Evolutionary conservation across 129 eudicot species (phyloP).

Genomic region (Cynara cardunculus): DNA sequence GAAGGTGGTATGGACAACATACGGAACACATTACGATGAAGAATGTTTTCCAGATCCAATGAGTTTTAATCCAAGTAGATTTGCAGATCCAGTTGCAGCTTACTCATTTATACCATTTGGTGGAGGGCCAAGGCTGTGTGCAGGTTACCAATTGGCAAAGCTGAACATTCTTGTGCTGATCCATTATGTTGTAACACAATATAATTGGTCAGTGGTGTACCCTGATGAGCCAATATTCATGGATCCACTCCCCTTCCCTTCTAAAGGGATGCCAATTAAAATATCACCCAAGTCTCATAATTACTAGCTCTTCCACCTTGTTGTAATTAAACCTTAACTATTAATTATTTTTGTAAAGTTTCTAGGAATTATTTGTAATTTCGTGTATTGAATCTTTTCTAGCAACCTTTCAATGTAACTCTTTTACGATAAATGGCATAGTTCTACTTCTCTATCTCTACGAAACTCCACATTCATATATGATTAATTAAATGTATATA

Average conservation of each 20-base stretch:
- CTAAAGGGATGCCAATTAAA: conserved; percentile 70
- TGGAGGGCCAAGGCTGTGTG: conserved; percentile 80
- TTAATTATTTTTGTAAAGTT: background rate
- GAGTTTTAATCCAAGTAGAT: conserved; percentile 65
- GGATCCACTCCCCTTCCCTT: conserved; percentile 78
- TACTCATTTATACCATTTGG: conserved; percentile 65
- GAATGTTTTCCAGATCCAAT: conserved; percentile 57
- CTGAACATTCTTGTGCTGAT: conserved; percentile 57
- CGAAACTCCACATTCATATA: background rate
- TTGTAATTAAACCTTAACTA: background rate
- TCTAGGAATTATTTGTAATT: background rate
- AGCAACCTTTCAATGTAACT: background rate
- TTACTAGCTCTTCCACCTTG: background rate
- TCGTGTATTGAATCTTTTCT: background rate
- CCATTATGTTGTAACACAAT: conserved; percentile 71
- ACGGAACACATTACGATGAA: conserved; percentile 64
- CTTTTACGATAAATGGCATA: background rate
- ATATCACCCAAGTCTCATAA: conserved; percentile 41
- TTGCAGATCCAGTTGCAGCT: conserved; percentile 51
- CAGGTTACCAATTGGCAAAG: conserved; percentile 76
- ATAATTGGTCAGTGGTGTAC: conserved; percentile 51
- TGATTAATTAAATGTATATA: too few species aligned
- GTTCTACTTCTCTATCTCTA: background rate
- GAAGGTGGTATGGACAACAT: conserved; percentile 95
- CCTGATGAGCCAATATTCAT: conserved; percentile 55